phyloP scores from a whole-genome alignment of 108 stramenopile species.

The Pelagomonas calceolata region DNA sequence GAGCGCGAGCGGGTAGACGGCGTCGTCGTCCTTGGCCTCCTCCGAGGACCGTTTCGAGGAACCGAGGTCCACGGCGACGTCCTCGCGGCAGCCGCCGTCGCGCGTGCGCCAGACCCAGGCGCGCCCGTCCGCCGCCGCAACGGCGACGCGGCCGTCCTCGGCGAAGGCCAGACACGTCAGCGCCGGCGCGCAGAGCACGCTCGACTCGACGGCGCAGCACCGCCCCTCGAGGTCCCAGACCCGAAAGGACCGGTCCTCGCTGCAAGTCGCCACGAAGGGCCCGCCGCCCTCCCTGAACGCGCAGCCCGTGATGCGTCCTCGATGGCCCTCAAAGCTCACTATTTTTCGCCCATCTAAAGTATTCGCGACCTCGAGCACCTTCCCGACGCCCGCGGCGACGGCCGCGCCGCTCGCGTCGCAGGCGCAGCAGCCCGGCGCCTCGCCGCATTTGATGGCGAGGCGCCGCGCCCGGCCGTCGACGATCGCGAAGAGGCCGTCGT shows the following conservation, averaged over 20 bases:
- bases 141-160: not conserved
- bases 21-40: not conserved
- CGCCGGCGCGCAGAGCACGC: not conserved
- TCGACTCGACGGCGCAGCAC: not conserved
- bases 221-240: not conserved
- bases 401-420: not conserved
- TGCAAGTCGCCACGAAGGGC: too few species aligned
- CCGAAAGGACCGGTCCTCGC: not conserved
- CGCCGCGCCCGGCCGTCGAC: too few species aligned
- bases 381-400: not conserved
- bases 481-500: too few species aligned
- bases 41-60: not conserved
- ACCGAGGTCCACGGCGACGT: too few species aligned
- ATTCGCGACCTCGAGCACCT: not conserved
- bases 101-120: not conserved
- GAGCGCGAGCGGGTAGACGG: not conserved
- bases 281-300: too few species aligned
- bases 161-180: not conserved
- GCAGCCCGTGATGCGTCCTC: not conserved
- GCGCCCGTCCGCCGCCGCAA: not conserved
- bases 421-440: not conserved
- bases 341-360: not conserved
- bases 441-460: too few species aligned
- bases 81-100: too few species aligned
- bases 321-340: not conserved